Evolutionary conservation across 345 rosid genomes (phyloP).

Genomic region (Durio zibethinus): DNA sequence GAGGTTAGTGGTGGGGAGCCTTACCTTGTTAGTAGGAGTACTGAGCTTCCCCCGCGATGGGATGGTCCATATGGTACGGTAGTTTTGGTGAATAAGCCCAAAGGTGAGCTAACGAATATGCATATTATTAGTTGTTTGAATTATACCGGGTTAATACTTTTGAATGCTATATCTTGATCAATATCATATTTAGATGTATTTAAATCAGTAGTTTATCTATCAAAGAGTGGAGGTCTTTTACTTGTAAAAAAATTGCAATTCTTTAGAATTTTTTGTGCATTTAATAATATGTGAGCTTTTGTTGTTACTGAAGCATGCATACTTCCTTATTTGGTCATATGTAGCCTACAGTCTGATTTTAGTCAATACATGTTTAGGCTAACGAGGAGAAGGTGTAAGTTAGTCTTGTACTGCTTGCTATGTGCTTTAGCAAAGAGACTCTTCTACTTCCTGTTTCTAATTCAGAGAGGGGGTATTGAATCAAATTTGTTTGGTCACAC

Average conservation of each 20-base stretch:
- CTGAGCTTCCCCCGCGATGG: conserved; percentile 86
- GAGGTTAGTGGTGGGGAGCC: conserved; percentile 61
- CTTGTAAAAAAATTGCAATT: not conserved
- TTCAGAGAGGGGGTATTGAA: not conserved
- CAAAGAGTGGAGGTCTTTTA: not conserved
- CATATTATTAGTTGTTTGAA: not conserved
- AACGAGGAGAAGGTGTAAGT: not conserved
- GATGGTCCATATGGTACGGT: conserved; percentile 81
- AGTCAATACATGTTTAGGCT: not conserved
- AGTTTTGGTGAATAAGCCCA: conserved; percentile 86
- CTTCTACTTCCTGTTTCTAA: conserved; percentile 5
- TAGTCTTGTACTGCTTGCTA: not conserved
- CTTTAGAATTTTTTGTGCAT: not conserved
- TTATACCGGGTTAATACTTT: not conserved
- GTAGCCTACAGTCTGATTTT: conserved; percentile 6
- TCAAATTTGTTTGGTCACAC: not conserved
- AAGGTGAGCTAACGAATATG: conserved; percentile 45
- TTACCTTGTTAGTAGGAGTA: conserved; percentile 59
- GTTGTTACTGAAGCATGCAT: not conserved
- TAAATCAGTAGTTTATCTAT: not conserved
- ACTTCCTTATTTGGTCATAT: not conserved
- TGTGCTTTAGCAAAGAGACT: not conserved
- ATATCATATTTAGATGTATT: not conserved
- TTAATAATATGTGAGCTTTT: not conserved
- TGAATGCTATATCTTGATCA: not conserved